These are phyloP conservation scores for Crithidia brevicula DNA, from an alignment of 208 protist genomes.

Conservation along the genomic window DNA sequence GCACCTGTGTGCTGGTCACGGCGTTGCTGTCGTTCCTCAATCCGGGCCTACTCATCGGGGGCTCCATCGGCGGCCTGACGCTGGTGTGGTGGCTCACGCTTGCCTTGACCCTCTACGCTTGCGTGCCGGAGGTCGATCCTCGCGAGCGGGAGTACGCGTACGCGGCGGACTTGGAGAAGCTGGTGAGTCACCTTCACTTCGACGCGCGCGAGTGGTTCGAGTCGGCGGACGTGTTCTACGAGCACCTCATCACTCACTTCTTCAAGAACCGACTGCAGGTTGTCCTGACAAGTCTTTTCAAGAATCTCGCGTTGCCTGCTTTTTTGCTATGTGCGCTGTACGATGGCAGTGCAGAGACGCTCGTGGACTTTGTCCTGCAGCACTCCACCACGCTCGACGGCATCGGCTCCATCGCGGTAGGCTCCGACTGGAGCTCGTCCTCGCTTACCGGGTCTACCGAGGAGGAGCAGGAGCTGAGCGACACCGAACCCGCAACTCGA, in stretches of 20 bases:
- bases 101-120: conserved; percentile 57
- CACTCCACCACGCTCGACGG: conserved; percentile 70
- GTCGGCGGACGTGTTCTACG: conserved; percentile 66
- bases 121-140: conserved; percentile 43
- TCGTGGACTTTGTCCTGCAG: conserved; percentile 51
- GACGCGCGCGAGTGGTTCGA: conserved; percentile 56
- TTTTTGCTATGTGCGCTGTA: conserved; percentile 54
- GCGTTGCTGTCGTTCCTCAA: conserved; percentile 74
- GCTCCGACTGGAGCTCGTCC: conserved; percentile 32
- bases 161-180: conserved; percentile 46
- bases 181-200: conserved; percentile 58
- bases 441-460: conserved; percentile 15
- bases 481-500: conserved; percentile 1
- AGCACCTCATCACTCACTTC: conserved; percentile 54
- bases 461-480: conserved; percentile 31
- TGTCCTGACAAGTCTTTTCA: conserved; percentile 46
- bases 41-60: conserved; percentile 64
- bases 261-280: conserved; percentile 56
- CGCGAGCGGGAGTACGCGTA: conserved; percentile 81
- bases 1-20: conserved; percentile 56
- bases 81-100: conserved; percentile 83
- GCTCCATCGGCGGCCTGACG: conserved; percentile 51
- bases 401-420: conserved; percentile 69
- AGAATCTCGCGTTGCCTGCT: conserved; percentile 54
- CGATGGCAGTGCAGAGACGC: conserved; percentile 59